phyloP scores from a whole-genome alignment of 1,284 basidiomycete genomes.

The Ceratobasidium sp. region DNA sequence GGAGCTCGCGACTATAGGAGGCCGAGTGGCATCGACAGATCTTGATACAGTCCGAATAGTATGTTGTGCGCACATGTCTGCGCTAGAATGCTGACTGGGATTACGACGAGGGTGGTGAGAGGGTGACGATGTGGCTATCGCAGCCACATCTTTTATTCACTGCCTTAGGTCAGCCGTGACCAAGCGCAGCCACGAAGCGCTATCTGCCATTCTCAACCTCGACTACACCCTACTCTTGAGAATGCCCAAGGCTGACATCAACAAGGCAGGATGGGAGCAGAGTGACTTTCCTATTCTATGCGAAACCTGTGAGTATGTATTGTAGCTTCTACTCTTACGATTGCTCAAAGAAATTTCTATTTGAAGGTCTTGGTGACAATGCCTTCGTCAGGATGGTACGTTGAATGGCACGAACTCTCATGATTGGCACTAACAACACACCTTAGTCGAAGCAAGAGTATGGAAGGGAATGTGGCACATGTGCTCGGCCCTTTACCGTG shows the following conservation, averaged over 20 bases:
- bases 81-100: neutral
- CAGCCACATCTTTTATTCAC: neutral
- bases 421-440: neutral
- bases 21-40: neutral
- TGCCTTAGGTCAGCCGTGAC: constrained; percentile 7
- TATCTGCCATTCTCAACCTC: constrained; percentile 4
- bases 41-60: neutral
- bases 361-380: constrained; percentile 82
- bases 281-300: constrained; percentile 91
- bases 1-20: neutral
- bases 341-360: constrained; percentile 43
- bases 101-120: neutral
- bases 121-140: neutral
- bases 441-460: constrained; percentile 93
- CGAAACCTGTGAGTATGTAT: constrained; percentile 77
- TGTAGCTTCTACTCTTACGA: constrained; percentile 49
- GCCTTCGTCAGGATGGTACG: constrained; percentile 72
- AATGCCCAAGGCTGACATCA: constrained; percentile 66
- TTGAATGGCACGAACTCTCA: neutral
- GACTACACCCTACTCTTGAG: neutral
- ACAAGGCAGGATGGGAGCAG: constrained; percentile 91
- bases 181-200: constrained; percentile 13
- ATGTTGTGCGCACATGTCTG: neutral
- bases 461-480: constrained; percentile 94
- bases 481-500: constrained; percentile 94